phyloP scores from a whole-genome alignment of 306 rosid genomes.

The Fragaria nilgerrensis region DNA sequence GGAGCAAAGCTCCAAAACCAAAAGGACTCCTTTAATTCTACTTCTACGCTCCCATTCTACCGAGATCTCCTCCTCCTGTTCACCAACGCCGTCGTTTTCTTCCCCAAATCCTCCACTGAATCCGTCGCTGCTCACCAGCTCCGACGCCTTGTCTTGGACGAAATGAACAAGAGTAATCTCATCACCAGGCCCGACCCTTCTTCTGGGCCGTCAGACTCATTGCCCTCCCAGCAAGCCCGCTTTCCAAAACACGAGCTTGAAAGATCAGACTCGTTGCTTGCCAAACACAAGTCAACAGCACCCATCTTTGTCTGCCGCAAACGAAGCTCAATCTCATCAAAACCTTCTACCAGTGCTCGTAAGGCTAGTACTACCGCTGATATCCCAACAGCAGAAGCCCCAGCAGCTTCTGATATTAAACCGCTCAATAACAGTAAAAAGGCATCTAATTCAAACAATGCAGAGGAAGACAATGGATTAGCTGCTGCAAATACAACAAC shows the following conservation, averaged over 20 bases:
- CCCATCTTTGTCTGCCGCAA: conserved; percentile 84
- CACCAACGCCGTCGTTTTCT: conserved; percentile 54
- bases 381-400: conserved; percentile 10
- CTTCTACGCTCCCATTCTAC: conserved; percentile 40
- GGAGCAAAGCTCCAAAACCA: conserved; percentile 42
- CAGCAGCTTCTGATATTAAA: conserved; percentile 41
- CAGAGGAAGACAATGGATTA: conserved; percentile 39
- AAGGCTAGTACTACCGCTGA: not conserved
- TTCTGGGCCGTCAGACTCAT: conserved; percentile 29
- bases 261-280: conserved; percentile 46
- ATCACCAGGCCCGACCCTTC: conserved; percentile 27
- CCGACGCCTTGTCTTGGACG: conserved; percentile 31
- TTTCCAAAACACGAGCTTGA: conserved; percentile 18
- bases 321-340: conserved; percentile 48
- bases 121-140: conserved; percentile 45
- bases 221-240: conserved; percentile 9
- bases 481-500: conserved; percentile 35
- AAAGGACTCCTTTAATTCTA: conserved; percentile 54
- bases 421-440: conserved; percentile 22
- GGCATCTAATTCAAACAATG: conserved; percentile 31
- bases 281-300: conserved; percentile 52
- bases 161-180: conserved; percentile 42
- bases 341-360: conserved; percentile 31
- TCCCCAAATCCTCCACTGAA: conserved; percentile 50
- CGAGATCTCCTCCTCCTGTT: conserved; percentile 65